Percentiles rank a stretch among this genome's conserved stretches.
phyloP scores from a whole-genome alignment of 768 basidiomycete species.

The Wakefieldia striispora region DNA sequence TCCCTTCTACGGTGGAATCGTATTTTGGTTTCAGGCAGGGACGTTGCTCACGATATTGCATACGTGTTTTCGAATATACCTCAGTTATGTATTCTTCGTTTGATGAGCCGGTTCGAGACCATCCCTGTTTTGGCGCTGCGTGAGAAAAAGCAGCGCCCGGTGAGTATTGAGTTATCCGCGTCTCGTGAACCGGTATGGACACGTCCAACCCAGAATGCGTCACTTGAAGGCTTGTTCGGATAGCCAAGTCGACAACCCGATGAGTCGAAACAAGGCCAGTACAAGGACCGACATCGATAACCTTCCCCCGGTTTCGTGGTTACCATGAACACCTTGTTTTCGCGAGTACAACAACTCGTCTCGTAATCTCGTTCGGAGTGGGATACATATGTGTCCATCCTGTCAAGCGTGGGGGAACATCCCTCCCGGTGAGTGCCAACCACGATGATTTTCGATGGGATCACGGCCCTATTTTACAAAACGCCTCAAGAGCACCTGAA shows the following conservation, averaged over 20 bases:
- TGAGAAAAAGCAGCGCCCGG: too few relatives aligned
- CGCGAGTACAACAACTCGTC: constrained; percentile 4
- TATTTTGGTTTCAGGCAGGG: too few relatives aligned
- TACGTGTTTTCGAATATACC: not conserved
- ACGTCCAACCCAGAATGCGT: too few relatives aligned
- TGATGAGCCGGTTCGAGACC: too few relatives aligned
- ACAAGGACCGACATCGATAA: not conserved
- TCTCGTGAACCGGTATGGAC: too few relatives aligned
- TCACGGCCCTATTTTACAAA: constrained; percentile 8
- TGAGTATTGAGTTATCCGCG: too few relatives aligned
- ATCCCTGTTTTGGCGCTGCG: too few relatives aligned
- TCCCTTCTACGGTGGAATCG: too few relatives aligned
- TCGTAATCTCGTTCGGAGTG: too few relatives aligned
- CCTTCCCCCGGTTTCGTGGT: not conserved
- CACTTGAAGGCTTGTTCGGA: not conserved
- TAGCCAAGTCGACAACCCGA: not conserved
- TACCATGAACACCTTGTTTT: constrained; percentile 15
- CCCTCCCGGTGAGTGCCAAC: too few relatives aligned
- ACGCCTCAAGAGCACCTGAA: constrained; percentile 24
- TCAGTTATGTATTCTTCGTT: too few relatives aligned
- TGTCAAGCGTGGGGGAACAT: too few relatives aligned
- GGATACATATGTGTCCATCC: constrained; percentile 3
- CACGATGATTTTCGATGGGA: constrained; percentile 9
- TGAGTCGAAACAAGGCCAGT: not conserved
- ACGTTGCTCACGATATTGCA: not conserved